Evolutionary conservation across 495 filamentous ascomycete species (phyloP), one percentile per base, ranked within the genome.

Genomic region (Aspergillus panamensis): DNA sequence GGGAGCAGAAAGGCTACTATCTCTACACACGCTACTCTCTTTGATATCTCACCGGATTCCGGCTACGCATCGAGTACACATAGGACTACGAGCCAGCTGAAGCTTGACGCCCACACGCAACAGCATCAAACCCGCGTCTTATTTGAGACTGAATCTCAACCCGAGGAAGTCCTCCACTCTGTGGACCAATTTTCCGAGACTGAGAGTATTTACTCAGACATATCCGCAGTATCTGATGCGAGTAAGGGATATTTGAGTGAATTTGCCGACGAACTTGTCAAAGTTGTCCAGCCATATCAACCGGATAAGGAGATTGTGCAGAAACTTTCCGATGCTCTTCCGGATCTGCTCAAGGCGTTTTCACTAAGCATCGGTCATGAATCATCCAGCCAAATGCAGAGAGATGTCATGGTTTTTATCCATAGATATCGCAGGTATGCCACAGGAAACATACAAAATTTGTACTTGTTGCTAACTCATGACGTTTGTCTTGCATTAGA

Each of bases 391-490:
- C n/a, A 13, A 10, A 61, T 45, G 13, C 53, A 61, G 8, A 31
- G 59, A 10, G 59, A 61, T 20, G 48, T 57, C n/a, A 61, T 61
- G 59, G 52, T 57, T 25, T 57, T 57, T 37, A 61, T 61, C 21
- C 59, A 61, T 25, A 51, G 35, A 53, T 47, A 61, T 52, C 53
- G 53, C 40, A 47, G 31, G 59, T 61, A 51, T 29, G 44, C 21
- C 40, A 25, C 10, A 21, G 16, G 12, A 14, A 1, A 10, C 9
- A 31, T 31, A 14, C 0, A 33, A 25, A 16, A 7, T 16, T 8
- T 7, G 13, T 16, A 14, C n/a, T 14, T 2, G 3, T 20, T 10
- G 14, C 48, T 51, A 35, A 51, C 29, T 29, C n/a, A 16, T 51
- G 16, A 8, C 8, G 13, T 5, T 33, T 51, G 21, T 33, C 19